Conservation (phyloP, 352 stramenopile species). For the Globisporangium ultimum region DNA sequence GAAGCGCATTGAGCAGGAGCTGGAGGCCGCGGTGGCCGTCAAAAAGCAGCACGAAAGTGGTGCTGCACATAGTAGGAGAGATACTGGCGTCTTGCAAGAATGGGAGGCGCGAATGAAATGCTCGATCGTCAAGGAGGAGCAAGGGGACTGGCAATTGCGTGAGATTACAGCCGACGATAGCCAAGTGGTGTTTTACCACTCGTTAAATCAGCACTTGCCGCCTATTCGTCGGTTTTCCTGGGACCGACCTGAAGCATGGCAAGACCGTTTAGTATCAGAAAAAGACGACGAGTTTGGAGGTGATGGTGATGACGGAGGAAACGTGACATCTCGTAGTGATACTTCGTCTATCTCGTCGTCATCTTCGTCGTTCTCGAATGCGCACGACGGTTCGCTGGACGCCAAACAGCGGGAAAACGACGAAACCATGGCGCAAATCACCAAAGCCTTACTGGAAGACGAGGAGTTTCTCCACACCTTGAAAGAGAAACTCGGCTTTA, state of each 20-base stretch:
- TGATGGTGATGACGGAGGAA: conserved; percentile 6
- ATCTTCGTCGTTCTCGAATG: background rate
- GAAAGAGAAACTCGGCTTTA: conserved; percentile 56
- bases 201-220: conserved; percentile 47
- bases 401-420: conserved; percentile 25
- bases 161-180: conserved; percentile 44
- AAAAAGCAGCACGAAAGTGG: conserved; percentile 19
- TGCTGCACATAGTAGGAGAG: background rate
- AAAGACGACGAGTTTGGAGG: conserved; percentile 16
- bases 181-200: conserved; percentile 66
- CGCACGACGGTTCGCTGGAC: conserved; percentile 7
- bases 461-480: conserved; percentile 60
- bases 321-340: conserved; percentile 9
- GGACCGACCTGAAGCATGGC: conserved; percentile 39
- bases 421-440: conserved; percentile 26
- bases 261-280: conserved; percentile 13
- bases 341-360: conserved; percentile 3
- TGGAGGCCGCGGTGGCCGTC: conserved; percentile 32
- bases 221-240: conserved; percentile 40
- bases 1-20: conserved; percentile 49
- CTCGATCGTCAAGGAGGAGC: conserved; percentile 44
- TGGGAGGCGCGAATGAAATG: conserved; percentile 43
- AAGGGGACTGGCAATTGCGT: conserved; percentile 56
- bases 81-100: conserved; percentile 20
- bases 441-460: conserved; percentile 42